Evolutionary conservation across 1,284 basidiomycete genomes (phyloP), one percentile per base, ranked within the genome.

Genomic region (Phylloboletellus chloephorus): DNA sequence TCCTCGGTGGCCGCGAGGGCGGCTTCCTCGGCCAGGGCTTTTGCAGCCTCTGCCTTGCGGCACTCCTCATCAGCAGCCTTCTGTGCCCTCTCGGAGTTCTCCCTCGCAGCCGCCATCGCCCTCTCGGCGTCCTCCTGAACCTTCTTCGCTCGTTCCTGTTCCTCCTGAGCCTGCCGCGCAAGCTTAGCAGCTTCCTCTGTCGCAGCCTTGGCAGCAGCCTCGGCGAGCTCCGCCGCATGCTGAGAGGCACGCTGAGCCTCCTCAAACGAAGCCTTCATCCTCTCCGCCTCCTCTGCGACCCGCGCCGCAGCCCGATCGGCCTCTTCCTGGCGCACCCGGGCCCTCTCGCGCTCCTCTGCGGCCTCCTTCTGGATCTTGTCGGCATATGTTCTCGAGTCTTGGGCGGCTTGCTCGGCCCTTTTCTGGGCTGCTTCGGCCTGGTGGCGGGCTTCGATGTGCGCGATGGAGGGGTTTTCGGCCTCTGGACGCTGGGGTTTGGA

Each of bases 121-220:
- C 10, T 43, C 33, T 46, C 37, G 1, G 48, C 53, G 1, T 60
- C 49, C 25, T 54, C 51, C 4, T 16, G 38, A 4, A 53, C 34
- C 36, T 26, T 37, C 17, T 36, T 31, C 0, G 54, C 36, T 2
- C 43, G 46, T 16, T 48, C 34, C 0, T 46, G 39, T 15, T 51
- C 58, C 20, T 44, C 36, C 19, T 29, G 17, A 2, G 53, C 53
- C 34, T 49, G 25, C 28, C 3, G 40, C 1, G 39, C 37, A 17
- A 49, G 29, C 15, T 3, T 46, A 11, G 10, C 45, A 0, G 40
- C 52, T 1, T 57, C 58, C 22, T 51, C 54, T 20, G 4, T 41
- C 0, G 44, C 36, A 8, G 39, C 29, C 2, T 21, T 46, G 7
- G 48, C n/a, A 6, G 53, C 46, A 12, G 23, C 38, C 15, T 45